A percentile compares a stretch with the other conserved stretches of the same genome.
These are phyloP conservation scores for Senna siamea DNA, from an alignment of 306 rosid genomes.

Conservation along the genomic window DNA sequence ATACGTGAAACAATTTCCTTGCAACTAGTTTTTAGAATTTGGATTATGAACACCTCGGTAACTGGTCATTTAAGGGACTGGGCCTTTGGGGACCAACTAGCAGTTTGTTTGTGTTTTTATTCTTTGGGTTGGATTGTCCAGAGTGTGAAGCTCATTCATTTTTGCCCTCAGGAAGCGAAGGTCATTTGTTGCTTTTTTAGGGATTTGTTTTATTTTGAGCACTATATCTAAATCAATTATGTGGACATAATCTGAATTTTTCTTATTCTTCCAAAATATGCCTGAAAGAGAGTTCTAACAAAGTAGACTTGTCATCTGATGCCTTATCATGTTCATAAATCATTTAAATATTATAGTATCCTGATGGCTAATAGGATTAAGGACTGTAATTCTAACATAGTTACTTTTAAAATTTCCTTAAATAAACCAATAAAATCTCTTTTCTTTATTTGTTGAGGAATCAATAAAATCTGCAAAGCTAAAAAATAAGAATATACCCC, in stretches of 20 bases:
- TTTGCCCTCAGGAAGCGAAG: conserved; percentile 18
- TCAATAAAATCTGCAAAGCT: neutral
- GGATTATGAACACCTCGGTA: neutral
- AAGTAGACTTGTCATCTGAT: neutral
- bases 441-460: neutral
- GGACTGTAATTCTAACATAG: neutral
- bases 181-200: neutral
- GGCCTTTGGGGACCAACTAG: neutral
- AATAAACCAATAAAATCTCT: neutral
- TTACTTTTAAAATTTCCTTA: neutral
- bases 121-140: neutral
- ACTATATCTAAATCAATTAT: neutral
- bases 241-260: neutral
- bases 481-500: neutral
- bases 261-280: neutral
- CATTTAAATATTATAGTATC: neutral
- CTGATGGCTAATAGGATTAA: neutral
- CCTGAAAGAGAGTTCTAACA: neutral
- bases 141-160: conserved; percentile 5
- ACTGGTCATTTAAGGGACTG: conserved; percentile 2
- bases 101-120: neutral
- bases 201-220: neutral
- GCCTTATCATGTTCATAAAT: neutral
- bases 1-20: neutral
- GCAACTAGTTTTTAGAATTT: neutral